Conservation (phyloP, 306 rosid genomes). For the Quillaja saponaria region DNA sequence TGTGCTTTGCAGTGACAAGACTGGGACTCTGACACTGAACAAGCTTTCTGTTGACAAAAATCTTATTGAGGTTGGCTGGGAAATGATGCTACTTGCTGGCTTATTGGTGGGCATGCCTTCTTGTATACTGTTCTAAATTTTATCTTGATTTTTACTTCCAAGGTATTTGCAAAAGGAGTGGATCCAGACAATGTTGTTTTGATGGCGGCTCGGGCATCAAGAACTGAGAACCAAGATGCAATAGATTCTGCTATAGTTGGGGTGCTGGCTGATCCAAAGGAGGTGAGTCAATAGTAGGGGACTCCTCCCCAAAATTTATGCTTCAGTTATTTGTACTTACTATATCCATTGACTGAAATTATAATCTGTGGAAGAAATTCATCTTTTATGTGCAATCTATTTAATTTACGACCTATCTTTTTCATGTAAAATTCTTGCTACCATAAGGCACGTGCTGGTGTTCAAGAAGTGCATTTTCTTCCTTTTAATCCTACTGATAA, state of each 20-base stretch:
- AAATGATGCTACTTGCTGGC: slow-evolving; percentile 25
- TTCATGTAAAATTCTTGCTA: slow-evolving; percentile 27
- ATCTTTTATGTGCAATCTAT: background rate
- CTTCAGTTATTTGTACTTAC: background rate
- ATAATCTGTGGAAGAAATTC: background rate
- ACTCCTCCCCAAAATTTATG: background rate
- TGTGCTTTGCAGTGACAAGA: slow-evolving; percentile 98
- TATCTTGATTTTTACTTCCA: slow-evolving; percentile 21
- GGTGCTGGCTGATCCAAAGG: slow-evolving; percentile 97
- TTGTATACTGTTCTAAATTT: slow-evolving; percentile 21
- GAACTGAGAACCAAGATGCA: slow-evolving; percentile 96
- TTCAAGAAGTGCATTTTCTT: slow-evolving; percentile 94
- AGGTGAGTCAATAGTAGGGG: slow-evolving; percentile 48
- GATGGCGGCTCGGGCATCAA: slow-evolving; percentile 97
- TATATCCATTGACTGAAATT: background rate
- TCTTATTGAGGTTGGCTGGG: slow-evolving; percentile 74
- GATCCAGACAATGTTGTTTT: slow-evolving; percentile 85
- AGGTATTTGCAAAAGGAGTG: slow-evolving; percentile 95
- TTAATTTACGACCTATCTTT: background rate
- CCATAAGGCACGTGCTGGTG: slow-evolving; percentile 82
- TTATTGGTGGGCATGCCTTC: slow-evolving; percentile 6
- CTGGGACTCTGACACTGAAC: slow-evolving; percentile 91
- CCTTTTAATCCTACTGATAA: slow-evolving; percentile 98
- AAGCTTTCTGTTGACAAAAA: slow-evolving; percentile 90
- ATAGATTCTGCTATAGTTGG: slow-evolving; percentile 95